A percentile compares a stretch with the other conserved stretches of the same genome.
Evolutionary conservation across 2,329 filamentous ascomycete genomes (phyloP).

Genomic region (Paracorniculantispora psalliotae): DNA sequence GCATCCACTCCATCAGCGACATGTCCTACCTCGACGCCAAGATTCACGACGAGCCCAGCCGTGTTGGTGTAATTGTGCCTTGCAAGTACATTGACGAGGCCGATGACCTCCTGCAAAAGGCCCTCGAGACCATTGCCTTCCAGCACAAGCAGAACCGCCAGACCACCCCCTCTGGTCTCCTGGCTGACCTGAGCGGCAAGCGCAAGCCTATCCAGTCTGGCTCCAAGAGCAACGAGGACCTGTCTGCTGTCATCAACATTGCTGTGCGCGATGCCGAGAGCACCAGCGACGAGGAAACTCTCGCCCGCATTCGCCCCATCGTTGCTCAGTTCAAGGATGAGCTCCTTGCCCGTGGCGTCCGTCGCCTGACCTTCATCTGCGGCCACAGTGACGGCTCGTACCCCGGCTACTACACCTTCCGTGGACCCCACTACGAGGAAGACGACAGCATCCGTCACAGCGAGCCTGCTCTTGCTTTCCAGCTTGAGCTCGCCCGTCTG

Average conservation of each 20-base stretch:
- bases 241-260: slow-evolving; percentile 89
- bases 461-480: slow-evolving; percentile 95
- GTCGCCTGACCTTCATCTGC: slow-evolving; percentile 92
- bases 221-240: slow-evolving; percentile 60
- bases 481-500: slow-evolving; percentile 89
- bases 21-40: slow-evolving; percentile 82
- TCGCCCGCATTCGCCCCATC: slow-evolving; percentile 68
- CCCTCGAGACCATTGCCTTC: slow-evolving; percentile 74
- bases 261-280: slow-evolving; percentile 86
- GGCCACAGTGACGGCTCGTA: slow-evolving; percentile 92
- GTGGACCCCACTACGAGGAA: slow-evolving; percentile 82
- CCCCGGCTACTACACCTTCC: slow-evolving; percentile 97
- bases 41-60: slow-evolving; percentile 68
- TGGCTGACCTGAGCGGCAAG: slow-evolving; percentile 70
- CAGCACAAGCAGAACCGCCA: slow-evolving; percentile 53
- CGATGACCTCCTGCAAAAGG: slow-evolving; percentile 79
- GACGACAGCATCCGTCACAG: slow-evolving; percentile 95
- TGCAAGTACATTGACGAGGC: slow-evolving; percentile 91
- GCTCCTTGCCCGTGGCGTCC: slow-evolving; percentile 72
- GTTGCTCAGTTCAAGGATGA: slow-evolving; percentile 81
- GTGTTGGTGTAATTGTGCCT: slow-evolving; percentile 92
- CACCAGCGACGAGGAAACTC: slow-evolving; percentile 73
- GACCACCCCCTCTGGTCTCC: slow-evolving; percentile 50
- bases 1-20: slow-evolving; percentile 92
- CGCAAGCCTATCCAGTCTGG: slow-evolving; percentile 43